Evolutionary conservation across 2,329 filamentous ascomycete genomes (phyloP).

Genomic region (Colletotrichum abscissum): DNA sequence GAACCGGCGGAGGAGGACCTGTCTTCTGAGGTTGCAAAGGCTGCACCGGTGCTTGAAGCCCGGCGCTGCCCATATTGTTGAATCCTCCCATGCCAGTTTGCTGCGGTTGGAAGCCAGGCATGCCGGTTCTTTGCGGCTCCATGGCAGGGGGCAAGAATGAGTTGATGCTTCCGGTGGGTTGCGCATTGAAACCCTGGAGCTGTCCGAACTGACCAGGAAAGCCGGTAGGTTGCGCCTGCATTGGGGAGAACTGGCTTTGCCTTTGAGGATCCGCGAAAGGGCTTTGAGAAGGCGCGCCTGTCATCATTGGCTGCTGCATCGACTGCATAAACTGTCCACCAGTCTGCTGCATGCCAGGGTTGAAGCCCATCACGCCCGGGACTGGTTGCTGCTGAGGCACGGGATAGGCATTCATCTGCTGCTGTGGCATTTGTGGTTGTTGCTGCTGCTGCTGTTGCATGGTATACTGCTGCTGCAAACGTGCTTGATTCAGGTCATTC

Average conservation of each 20-base stretch:
- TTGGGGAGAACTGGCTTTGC: constrained; percentile 54
- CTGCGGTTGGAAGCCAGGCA: constrained; percentile 60
- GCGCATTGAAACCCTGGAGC: constrained; percentile 63
- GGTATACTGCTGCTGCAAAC: constrained; percentile 71
- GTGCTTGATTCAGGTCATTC: constrained; percentile 76
- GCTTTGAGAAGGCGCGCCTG: constrained; percentile 51
- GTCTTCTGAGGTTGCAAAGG: constrained; percentile 60
- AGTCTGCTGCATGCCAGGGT: constrained; percentile 43
- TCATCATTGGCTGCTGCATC: constrained; percentile 64
- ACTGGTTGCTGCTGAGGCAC: constrained; percentile 45
- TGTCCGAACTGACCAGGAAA: constrained; percentile 58
- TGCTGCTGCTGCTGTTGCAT: constrained; percentile 53
- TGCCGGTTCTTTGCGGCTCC: constrained; percentile 69
- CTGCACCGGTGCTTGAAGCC: constrained; percentile 53
- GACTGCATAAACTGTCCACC: constrained; percentile 56
- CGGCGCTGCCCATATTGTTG: constrained; percentile 39
- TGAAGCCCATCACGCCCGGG: constrained; percentile 50
- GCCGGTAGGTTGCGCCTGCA: constrained; percentile 74
- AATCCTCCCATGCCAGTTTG: constrained; percentile 63
- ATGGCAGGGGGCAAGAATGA: constrained; percentile 68
- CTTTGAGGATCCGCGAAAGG: constrained; percentile 53
- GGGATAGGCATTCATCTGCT: constrained; percentile 49
- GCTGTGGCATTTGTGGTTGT: constrained; percentile 51
- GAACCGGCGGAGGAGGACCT: constrained; percentile 82
- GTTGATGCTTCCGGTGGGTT: constrained; percentile 60